A percentile compares a stretch with the other conserved stretches of the same genome.
Conservation (phyloP, 352 stramenopile species). For the Globisporangium ultimum region DNA sequence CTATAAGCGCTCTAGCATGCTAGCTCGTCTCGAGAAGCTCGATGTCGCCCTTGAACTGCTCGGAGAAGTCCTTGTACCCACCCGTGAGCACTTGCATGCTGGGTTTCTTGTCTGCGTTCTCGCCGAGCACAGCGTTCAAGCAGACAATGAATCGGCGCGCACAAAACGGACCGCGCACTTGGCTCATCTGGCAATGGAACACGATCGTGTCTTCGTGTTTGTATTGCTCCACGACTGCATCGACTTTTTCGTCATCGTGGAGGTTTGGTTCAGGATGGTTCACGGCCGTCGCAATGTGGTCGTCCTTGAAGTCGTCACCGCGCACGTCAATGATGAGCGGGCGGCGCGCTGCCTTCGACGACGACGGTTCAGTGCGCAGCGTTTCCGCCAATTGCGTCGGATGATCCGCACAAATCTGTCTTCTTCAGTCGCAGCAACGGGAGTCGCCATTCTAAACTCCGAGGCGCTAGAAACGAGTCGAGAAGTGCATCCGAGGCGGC, state of each 20-base stretch:
- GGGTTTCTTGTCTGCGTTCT: slow-evolving; percentile 37
- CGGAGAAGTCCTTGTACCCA: slow-evolving; percentile 62
- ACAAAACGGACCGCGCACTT: slow-evolving; percentile 76
- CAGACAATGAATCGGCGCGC: slow-evolving; percentile 68
- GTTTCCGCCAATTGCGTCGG: slow-evolving; percentile 47
- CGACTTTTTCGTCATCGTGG: slow-evolving; percentile 71
- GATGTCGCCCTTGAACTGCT: slow-evolving; percentile 56
- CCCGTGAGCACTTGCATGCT: slow-evolving; percentile 66
- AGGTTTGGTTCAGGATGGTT: slow-evolving; percentile 77
- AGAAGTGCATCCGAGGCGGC: not conserved
- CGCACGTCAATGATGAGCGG: slow-evolving; percentile 71
- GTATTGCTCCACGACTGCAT: slow-evolving; percentile 64
- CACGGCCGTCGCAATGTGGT: slow-evolving; percentile 66
- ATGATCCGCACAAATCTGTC: slow-evolving; percentile 35
- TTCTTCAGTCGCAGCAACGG: not conserved
- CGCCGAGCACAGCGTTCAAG: slow-evolving; percentile 33
- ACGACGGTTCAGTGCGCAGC: slow-evolving; percentile 27
- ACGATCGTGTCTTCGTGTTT: slow-evolving; percentile 59
- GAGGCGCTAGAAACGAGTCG: not conserved
- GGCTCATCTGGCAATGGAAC: slow-evolving; percentile 87
- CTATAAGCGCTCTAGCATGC: not conserved
- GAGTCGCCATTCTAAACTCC: slow-evolving; percentile 6
- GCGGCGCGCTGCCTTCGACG: slow-evolving; percentile 6
- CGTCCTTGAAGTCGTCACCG: slow-evolving; percentile 58
- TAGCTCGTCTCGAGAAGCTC: slow-evolving; percentile 40